These are phyloP conservation scores for Neurospora crassa DNA, from an alignment of 2,329 filamentous ascomycete species.

Conservation along the genomic window DNA sequence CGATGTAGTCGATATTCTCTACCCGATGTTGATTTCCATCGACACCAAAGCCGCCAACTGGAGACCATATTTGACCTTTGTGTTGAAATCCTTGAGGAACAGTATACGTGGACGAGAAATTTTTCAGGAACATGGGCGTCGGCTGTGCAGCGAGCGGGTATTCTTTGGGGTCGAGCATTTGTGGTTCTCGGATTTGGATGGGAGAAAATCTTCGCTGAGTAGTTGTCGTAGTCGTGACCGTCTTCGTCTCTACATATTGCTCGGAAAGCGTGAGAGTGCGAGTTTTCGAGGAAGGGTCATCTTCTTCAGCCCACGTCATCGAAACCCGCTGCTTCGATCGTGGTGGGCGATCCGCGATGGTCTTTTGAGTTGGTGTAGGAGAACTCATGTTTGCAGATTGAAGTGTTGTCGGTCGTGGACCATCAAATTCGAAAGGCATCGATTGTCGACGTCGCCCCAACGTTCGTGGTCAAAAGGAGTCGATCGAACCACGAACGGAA, in stretches of 20 bases:
- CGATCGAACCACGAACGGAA: not conserved
- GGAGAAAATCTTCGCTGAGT: conserved; percentile 79
- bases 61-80: not conserved
- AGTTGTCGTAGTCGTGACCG: conserved; percentile 84
- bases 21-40: not conserved
- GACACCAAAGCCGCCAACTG: not conserved
- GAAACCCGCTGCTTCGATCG: conserved; percentile 26
- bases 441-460: not conserved
- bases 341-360: conserved; percentile 23
- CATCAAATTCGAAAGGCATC: not conserved
- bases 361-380: conserved; percentile 9
- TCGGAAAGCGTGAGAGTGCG: conserved; percentile 42
- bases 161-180: conserved; percentile 72
- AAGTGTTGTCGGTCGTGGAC: not conserved
- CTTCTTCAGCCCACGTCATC: conserved; percentile 25
- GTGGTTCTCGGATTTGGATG: conserved; percentile 66
- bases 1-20: not conserved
- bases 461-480: not conserved
- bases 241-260: conserved; percentile 59
- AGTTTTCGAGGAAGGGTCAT: conserved; percentile 16
- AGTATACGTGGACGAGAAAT: not conserved
- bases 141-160: conserved; percentile 80
- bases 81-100: not conserved
- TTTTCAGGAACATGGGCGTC: conserved; percentile 44
- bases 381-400: not conserved